Evolutionary conservation across 116 monocot genomes (phyloP), one percentile per base, ranked within the genome.

Genomic region (Posidonia oceanica): DNA sequence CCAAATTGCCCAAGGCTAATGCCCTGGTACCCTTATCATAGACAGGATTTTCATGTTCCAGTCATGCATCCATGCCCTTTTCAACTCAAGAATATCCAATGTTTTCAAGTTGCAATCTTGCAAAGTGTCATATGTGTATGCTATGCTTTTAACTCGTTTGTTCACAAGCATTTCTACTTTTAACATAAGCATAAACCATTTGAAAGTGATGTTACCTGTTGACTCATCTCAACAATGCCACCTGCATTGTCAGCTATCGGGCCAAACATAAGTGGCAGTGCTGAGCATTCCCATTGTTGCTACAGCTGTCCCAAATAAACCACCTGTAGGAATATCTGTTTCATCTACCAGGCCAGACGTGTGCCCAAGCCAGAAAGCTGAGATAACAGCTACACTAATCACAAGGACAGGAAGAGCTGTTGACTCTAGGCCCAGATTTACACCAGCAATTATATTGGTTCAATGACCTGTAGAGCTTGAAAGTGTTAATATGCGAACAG

Each of bases 231-330:
- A 22, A 90, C 94, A 74, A 99, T 99, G 67, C 99, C 99, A 79
- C 99, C 99, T 21, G 99, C 99, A 86, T 99, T 99, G 71, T 99
- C 99, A 72, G 99, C 99, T 68, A 99, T 99, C 3, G 99, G 99
- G 14, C 99, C 99, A 81, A 99, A 99, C 99, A 86, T 86, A 89
- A 8, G 79, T 94, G 59, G 99, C 99, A 20, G 99, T 93, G 61
- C 99, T 91, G 48, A 99, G 90, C 99, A 99, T 99, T 36, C 99
- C 99, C 99, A 99, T 99, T 69, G 99, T 99, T 68, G 99, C 99
- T 52, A 99, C 99, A 61, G 99, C 99, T 42, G 99, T 99, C 29
- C 99, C 99, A 85, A 99, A 99, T 42, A 99, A 83, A 40, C 99
- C 99, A 68, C 94, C 94, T 68, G 86, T 91, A 66, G 86, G 84